phyloP scores from a whole-genome alignment of 2,329 filamentous ascomycete species.

The Aspergillus calidoustus region DNA sequence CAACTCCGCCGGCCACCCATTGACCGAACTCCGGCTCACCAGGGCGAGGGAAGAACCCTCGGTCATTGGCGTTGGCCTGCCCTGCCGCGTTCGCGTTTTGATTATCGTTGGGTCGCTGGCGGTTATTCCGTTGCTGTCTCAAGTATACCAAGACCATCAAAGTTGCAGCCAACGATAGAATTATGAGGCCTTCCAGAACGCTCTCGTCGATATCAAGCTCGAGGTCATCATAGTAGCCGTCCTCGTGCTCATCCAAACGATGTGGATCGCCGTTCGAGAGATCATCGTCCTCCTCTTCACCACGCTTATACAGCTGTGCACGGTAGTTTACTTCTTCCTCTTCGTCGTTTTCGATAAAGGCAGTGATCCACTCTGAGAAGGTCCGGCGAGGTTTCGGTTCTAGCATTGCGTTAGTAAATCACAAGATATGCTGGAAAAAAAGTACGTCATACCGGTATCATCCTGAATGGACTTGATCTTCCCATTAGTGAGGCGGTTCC shows the following conservation, averaged over 20 bases:
- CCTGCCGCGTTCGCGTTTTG: constrained; percentile 32
- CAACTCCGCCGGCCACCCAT: constrained; percentile 71
- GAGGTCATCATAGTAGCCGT: constrained; percentile 64
- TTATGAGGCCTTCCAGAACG: constrained; percentile 80
- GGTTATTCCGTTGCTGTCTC: constrained; percentile 48
- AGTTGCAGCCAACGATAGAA: constrained; percentile 75
- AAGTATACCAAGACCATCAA: constrained; percentile 83
- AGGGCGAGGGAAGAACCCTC: constrained; percentile 67
- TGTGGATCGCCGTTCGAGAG: constrained; percentile 30
- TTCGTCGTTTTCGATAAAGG: constrained; percentile 76
- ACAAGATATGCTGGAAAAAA: background rate
- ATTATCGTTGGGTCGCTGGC: constrained; percentile 42
- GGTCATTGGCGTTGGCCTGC: constrained; percentile 40
- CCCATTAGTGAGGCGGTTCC: constrained; percentile 93
- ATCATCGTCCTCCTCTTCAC: constrained; percentile 41
- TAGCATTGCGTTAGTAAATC: constrained; percentile 45
- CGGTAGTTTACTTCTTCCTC: constrained; percentile 68
- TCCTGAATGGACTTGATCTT: constrained; percentile 89
- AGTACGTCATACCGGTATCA: constrained; percentile 71
- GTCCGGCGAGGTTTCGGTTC: constrained; percentile 75
- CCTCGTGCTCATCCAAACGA: constrained; percentile 44
- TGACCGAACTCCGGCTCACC: constrained; percentile 70
- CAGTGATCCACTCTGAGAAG: constrained; percentile 81
- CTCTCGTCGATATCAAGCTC: constrained; percentile 73
- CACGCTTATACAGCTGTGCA: constrained; percentile 53